These are phyloP conservation scores for Clitopilus hobsonii DNA, from an alignment of 768 basidiomycete genomes.

Conservation along the genomic window DNA sequence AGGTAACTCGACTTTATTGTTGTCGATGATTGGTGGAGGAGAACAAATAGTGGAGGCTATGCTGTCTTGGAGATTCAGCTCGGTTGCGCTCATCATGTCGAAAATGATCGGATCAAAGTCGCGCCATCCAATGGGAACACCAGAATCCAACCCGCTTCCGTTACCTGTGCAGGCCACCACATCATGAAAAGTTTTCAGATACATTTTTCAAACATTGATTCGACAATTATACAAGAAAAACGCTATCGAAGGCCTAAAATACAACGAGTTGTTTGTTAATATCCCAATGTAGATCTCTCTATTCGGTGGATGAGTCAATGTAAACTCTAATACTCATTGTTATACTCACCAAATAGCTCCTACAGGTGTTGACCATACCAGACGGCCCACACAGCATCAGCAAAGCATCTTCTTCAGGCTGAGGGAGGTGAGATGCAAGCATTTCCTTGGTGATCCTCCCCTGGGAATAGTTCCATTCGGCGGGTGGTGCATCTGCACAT, in stretches of 20 bases:
- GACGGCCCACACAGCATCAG: slow-evolving; percentile 48
- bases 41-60: neutral
- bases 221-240: no score
- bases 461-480: slow-evolving; percentile 31
- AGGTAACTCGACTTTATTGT: neutral
- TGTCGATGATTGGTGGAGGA: neutral
- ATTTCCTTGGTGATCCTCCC: slow-evolving; percentile 38
- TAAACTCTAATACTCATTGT: neutral
- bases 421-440: slow-evolving; percentile 35
- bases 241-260: neutral
- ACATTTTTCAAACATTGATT: no score
- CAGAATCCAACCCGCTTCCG: no score
- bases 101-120: no score
- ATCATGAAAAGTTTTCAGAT: no score
- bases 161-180: no score
- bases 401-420: slow-evolving; percentile 29
- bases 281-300: neutral
- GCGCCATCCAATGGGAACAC: no score
- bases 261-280: neutral
- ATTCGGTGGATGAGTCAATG: neutral
- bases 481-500: slow-evolving; percentile 14
- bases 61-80: no score
- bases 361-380: slow-evolving; percentile 5
- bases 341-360: neutral
- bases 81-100: no score